Evolutionary conservation across 768 basidiomycete species (phyloP), one percentile per base, ranked within the genome.

Genomic region (Boletus bicolor): DNA sequence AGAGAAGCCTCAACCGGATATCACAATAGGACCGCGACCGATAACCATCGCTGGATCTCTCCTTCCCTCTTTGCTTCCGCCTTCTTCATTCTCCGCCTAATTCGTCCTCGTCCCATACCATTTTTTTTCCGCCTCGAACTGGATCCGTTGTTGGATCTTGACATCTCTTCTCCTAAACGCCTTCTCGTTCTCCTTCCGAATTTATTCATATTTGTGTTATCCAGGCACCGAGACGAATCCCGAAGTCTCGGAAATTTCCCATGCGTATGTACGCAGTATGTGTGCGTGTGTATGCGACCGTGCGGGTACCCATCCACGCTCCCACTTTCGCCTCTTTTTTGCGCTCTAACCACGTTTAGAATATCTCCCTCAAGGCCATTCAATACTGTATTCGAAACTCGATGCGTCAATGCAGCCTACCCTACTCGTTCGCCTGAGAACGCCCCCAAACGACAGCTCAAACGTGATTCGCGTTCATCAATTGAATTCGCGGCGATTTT

Each of bases 181-280:
- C 43, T 52, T 50, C 42, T 45, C 32, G 8, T n/a, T 12, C 38
- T 24, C 28, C 42, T 39, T 50, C 50, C 46, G 5, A 42, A 61
- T 64, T 53, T 61, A 19, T 49, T 53, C 47, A 28, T 61, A 54
- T 61, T 50, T 39, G 51, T 53, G 30, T 17, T 36, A 3, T 32
- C 51, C 52, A 64, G 63, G 63, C 54, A 64, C 59, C 52, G 54
- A 64, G 59, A 56, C 49, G 28, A 24, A 36, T 30, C 36, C 50
- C 53, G 21, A 41, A n/a, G 51, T 41, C 15, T 37, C 30, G 14
- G 28, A 3, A 26, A 9, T 28, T 45, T 62, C 55, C 60, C 53
- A 61, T 39, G 44, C 26, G 15, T 47, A 24, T 24, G 21, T 24
- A 15, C 21, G 3, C 49, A 17, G 26, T 14, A 35, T 36, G 34